A percentile compares a stretch with the other conserved stretches of the same genome.
These are phyloP conservation scores for Chlamydomonas eustigma DNA, from an alignment of 139 green algal genomes.

Conservation along the genomic window DNA sequence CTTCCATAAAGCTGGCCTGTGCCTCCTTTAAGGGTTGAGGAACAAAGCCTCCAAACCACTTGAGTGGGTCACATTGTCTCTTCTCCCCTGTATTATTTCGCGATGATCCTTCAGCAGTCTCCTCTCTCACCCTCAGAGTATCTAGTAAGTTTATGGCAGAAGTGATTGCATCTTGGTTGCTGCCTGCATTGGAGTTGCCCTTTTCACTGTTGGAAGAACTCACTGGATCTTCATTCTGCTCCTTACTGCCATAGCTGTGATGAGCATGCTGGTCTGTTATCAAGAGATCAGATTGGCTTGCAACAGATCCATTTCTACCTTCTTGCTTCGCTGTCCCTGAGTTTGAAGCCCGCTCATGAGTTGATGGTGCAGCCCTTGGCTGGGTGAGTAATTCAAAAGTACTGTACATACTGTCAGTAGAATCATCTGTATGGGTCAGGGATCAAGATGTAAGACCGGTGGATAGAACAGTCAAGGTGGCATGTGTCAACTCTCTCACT, in stretches of 20 bases:
- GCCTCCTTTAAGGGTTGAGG: conserved; percentile 25
- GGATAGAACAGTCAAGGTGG: neutral
- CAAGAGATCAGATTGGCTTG: neutral
- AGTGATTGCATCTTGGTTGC: too few relatives aligned
- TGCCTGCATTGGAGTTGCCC: too few relatives aligned
- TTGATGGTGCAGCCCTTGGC: neutral
- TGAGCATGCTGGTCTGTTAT: too few relatives aligned
- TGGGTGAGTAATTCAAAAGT: neutral
- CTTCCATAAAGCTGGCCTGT: conserved; percentile 15
- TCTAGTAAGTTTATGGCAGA: too few relatives aligned
- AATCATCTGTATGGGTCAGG: conserved; percentile 1
- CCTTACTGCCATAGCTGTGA: neutral
- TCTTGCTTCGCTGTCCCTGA: too few relatives aligned
- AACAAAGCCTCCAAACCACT: conserved; percentile 36
- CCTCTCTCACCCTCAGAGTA: too few relatives aligned
- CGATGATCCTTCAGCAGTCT: too few relatives aligned
- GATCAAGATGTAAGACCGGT: neutral
- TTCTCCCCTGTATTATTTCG: neutral
- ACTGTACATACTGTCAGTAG: neutral
- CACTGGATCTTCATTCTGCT: neutral
- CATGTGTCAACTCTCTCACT: neutral
- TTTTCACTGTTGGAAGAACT: neutral
- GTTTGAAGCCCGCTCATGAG: too few relatives aligned
- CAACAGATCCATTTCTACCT: neutral
- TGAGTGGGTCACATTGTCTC: conserved; percentile 23